Evolutionary conservation across 768 basidiomycete species (phyloP).

Genomic region (Flagelloscypha sp.): DNA sequence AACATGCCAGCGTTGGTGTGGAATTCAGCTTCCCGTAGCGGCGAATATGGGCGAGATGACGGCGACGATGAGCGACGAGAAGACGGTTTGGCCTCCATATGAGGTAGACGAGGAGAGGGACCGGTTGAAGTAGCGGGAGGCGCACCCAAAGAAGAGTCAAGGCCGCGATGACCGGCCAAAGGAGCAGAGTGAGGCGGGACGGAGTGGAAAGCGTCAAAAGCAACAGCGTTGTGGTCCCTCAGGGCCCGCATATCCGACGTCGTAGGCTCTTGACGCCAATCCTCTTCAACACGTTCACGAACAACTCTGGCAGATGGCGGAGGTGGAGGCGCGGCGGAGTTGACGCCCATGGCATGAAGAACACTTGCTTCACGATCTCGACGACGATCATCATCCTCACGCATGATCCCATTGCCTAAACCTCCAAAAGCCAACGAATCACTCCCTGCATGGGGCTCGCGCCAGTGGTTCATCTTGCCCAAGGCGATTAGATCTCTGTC

Average conservation of each 20-base stretch:
- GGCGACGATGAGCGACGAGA: not conserved
- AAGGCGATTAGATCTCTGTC: no score
- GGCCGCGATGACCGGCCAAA: no score
- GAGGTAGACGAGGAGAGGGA: no score
- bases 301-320: conserved; percentile 35
- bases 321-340: conserved; percentile 18
- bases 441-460: not conserved
- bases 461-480: not conserved
- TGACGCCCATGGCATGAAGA: conserved; percentile 33
- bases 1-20: no score
- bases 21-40: no score
- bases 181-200: no score
- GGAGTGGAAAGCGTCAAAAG: conserved; percentile 77
- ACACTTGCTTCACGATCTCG: conserved; percentile 27
- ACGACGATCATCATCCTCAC: conserved; percentile 43
- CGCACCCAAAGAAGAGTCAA: no score
- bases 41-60: not conserved
- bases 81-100: no score
- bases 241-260: conserved; percentile 28
- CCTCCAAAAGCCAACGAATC: no score
- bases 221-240: conserved; percentile 33
- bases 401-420: conserved; percentile 15
- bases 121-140: no score
- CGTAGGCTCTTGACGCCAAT: conserved; percentile 46
- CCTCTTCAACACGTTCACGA: conserved; percentile 57